phyloP scores from a whole-genome alignment of 1,139 yeast species.

The Nakaseomyces bracarensis region DNA sequence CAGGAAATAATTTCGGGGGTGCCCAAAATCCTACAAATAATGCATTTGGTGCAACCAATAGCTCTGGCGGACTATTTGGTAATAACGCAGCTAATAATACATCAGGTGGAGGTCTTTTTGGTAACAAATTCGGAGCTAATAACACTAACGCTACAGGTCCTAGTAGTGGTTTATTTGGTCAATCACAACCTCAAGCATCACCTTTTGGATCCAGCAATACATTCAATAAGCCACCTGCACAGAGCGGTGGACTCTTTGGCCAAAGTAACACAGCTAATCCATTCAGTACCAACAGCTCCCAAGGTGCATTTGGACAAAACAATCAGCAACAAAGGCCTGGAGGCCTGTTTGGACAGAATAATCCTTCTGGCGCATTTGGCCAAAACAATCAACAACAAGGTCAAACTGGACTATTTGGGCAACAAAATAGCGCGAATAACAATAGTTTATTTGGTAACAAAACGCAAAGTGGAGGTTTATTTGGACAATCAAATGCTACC shows the following conservation, averaged over 20 bases:
- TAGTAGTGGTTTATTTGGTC: constrained; percentile 35
- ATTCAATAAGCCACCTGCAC: constrained; percentile 12
- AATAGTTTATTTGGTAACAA: constrained; percentile 7
- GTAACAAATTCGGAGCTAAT: constrained; percentile 12
- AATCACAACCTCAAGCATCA: constrained; percentile 17
- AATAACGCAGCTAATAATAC: constrained; percentile 17
- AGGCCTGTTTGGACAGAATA: constrained; percentile 28
- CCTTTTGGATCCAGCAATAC: constrained; percentile 10
- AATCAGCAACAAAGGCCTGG: constrained; percentile 18
- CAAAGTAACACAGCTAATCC: constrained; percentile 6
- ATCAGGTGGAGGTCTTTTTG: constrained; percentile 23
- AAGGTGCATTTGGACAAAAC: constrained; percentile 23
- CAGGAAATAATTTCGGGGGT: constrained; percentile 18
- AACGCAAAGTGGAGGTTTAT: constrained; percentile 11
- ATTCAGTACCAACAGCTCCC: constrained; percentile 16
- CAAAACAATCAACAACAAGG: constrained; percentile 22
- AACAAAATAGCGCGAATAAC: neutral
- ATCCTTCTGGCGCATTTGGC: constrained; percentile 4
- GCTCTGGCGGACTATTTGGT: constrained; percentile 29
- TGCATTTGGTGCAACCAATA: constrained; percentile 10
- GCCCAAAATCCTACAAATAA: constrained; percentile 9
- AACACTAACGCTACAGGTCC: constrained; percentile 21
- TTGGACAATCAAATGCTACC: constrained; percentile 28
- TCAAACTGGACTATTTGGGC: constrained; percentile 28
- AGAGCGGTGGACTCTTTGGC: constrained; percentile 19